A percentile compares a stretch with the other conserved stretches of the same genome.
Evolutionary conservation across 495 filamentous ascomycete species (phyloP).

Genomic region (Trichoderma parareesei): DNA sequence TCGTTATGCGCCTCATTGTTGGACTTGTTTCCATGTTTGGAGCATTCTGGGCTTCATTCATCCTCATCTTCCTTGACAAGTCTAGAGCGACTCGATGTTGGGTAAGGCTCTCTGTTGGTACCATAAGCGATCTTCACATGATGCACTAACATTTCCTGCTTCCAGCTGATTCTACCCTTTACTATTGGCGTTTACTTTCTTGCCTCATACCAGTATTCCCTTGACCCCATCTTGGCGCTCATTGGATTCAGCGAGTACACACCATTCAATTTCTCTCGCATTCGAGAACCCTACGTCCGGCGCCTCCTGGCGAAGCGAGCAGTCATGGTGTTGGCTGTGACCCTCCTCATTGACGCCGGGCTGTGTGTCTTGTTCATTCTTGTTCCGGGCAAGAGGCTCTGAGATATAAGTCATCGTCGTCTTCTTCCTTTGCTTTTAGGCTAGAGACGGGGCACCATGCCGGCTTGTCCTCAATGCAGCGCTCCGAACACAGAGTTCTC

Average conservation of each 20-base stretch:
- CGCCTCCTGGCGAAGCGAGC: slow-evolving; percentile 75
- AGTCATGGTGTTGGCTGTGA: slow-evolving; percentile 62
- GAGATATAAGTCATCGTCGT: slow-evolving; percentile 11
- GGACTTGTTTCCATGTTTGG: slow-evolving; percentile 84
- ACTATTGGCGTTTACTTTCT: slow-evolving; percentile 82
- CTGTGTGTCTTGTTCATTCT: slow-evolving; percentile 81
- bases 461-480: neutral
- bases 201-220: slow-evolving; percentile 82
- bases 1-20: slow-evolving; percentile 72
- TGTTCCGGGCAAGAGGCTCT: slow-evolving; percentile 84
- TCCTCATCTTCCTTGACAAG: slow-evolving; percentile 82
- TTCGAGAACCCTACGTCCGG: slow-evolving; percentile 83
- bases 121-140: neutral
- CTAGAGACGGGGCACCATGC: neutral
- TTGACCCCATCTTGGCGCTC: slow-evolving; percentile 89
- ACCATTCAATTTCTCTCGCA: slow-evolving; percentile 76
- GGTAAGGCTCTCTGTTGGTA: slow-evolving; percentile 45
- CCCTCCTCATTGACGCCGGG: slow-evolving; percentile 64
- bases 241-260: slow-evolving; percentile 89
- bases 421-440: neutral
- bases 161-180: slow-evolving; percentile 85
- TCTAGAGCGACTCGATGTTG: slow-evolving; percentile 66
- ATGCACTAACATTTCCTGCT: slow-evolving; percentile 19
- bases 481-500: neutral
- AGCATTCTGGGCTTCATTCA: slow-evolving; percentile 88